phyloP scores from a whole-genome alignment of 768 basidiomycete genomes.

The Leccinellum rugosiceps region DNA sequence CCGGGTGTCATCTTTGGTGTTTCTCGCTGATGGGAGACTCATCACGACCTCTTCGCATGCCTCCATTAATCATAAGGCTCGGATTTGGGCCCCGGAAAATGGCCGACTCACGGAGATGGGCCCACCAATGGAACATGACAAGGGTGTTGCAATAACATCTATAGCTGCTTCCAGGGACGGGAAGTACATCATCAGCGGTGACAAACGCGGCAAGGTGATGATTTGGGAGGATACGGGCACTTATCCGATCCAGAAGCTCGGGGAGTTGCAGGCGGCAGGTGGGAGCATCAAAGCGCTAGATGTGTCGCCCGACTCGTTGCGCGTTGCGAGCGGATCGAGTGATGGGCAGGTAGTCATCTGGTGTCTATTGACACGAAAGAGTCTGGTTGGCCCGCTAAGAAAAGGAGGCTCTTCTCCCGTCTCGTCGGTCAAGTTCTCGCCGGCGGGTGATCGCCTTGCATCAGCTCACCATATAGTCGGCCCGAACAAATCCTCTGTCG shows the following conservation, averaged over 20 bases:
- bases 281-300: constrained; percentile 7
- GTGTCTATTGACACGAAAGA: not conserved
- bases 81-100: not conserved
- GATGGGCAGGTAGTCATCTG: constrained; percentile 6
- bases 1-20: not conserved
- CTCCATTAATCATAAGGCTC: not conserved
- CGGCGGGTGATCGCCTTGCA: constrained; percentile 9
- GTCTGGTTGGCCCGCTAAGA: constrained; percentile 1
- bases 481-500: not conserved
- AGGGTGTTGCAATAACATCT: not conserved
- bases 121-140: not conserved
- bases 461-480: not conserved
- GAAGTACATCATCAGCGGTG: constrained; percentile 8
- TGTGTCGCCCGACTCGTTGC: constrained; percentile 3
- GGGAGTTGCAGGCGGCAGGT: not conserved
- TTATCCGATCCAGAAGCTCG: not conserved
- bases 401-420: constrained; percentile 3
- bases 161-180: constrained; percentile 9
- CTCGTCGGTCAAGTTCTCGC: constrained; percentile 18
- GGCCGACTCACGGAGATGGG: not conserved
- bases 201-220: constrained; percentile 1
- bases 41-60: not conserved
- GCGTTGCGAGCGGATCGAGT: constrained; percentile 2
- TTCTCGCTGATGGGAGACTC: not conserved
- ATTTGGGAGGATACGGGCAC: constrained; percentile 4